These are phyloP conservation scores for Secale cereale DNA, from an alignment of 176 grass and related monocot genomes.

Conservation along the genomic window DNA sequence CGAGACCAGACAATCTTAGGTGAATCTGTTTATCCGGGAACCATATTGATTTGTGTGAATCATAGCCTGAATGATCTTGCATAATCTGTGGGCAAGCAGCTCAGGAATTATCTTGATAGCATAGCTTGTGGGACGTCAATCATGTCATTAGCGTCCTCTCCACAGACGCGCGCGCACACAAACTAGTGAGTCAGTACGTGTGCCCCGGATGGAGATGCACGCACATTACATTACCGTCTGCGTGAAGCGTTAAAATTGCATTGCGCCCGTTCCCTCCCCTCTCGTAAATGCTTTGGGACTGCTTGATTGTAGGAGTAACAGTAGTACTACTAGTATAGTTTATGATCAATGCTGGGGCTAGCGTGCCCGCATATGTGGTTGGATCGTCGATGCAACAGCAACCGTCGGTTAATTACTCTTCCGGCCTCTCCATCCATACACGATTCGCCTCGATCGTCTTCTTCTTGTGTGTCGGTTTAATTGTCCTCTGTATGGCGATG, in stretches of 20 bases:
- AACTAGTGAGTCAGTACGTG: not conserved
- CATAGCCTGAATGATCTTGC: too few species aligned
- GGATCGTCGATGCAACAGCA: conserved; percentile 1
- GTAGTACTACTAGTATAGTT: not conserved
- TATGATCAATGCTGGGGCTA: not conserved
- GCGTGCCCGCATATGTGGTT: conserved; percentile 17
- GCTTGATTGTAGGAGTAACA: not conserved
- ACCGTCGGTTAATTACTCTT: not conserved
- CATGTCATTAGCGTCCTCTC: not conserved
- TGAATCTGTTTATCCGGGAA: too few species aligned
- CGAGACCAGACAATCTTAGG: too few species aligned
- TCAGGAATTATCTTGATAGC: not conserved
- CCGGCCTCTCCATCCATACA: not conserved
- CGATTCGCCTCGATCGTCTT: not conserved
- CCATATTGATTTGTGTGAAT: too few species aligned
- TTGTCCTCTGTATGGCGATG: not conserved
- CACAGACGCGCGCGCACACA: not conserved
- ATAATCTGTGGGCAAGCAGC: too few species aligned
- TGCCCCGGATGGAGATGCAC: not conserved
- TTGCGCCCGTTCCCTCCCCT: not conserved
- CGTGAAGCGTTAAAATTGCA: not conserved
- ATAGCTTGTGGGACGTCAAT: not conserved
- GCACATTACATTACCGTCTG: not conserved
- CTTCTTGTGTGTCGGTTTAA: not conserved
- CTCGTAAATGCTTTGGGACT: not conserved